Conservation (phyloP, 2,329 filamentous ascomycete genomes). For the Fusarium sp. region DNA sequence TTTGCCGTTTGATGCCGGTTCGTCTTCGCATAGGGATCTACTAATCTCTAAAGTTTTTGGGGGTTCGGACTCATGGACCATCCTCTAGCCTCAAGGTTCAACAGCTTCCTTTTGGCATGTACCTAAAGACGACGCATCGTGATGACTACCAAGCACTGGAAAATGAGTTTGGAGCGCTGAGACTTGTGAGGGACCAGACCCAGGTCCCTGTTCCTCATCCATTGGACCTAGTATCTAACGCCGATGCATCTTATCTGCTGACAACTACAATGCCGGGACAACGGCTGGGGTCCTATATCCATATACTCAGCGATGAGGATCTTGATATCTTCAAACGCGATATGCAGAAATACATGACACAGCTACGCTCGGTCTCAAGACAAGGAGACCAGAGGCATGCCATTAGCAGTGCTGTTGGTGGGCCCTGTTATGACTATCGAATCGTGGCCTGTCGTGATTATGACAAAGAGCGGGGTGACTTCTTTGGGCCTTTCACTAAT, state of each 20-base stretch:
- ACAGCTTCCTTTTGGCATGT: constrained; percentile 6
- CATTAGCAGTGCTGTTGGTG: neutral
- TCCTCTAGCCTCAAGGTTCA: neutral
- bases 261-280: neutral
- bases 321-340: neutral
- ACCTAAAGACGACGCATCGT: neutral
- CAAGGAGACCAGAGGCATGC: neutral
- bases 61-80: neutral
- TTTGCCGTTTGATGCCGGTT: neutral
- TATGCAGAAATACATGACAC: neutral
- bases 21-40: neutral
- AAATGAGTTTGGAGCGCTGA: neutral
- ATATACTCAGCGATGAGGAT: neutral
- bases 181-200: neutral
- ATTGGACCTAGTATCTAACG: neutral
- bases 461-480: neutral
- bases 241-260: neutral
- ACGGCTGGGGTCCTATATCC: neutral
- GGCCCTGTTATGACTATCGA: neutral
- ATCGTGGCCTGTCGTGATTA: neutral
- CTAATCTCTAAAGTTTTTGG: neutral
- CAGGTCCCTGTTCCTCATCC: neutral
- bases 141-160: neutral
- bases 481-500: constrained; percentile 9
- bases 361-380: neutral